A percentile compares a stretch with the other conserved stretches of the same genome.
Conservation (phyloP, 768 basidiomycete genomes). For the Hydnomerulius pinastri region DNA sequence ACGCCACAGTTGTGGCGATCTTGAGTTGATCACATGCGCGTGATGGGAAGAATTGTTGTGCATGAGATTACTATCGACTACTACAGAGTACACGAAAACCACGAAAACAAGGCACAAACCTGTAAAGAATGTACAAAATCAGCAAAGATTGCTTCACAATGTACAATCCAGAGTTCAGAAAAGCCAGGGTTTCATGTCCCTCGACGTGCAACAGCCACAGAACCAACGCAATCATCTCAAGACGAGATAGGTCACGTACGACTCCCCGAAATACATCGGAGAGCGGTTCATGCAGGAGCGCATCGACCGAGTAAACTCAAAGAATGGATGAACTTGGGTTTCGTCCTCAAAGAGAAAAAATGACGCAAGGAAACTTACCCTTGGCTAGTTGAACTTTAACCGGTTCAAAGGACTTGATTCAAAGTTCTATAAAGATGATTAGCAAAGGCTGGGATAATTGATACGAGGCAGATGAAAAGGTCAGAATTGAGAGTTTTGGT, state of each 20-base stretch:
- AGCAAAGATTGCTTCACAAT: too few species aligned
- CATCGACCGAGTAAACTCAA: conserved; percentile 53
- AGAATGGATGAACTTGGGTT: conserved; percentile 85
- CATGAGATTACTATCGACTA: too few species aligned
- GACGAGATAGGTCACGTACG: conserved; percentile 44
- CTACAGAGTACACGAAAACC: too few species aligned
- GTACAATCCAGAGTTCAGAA: conserved; percentile 47
- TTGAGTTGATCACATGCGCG: too few species aligned
- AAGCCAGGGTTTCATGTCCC: conserved; percentile 64
- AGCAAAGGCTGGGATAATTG: not conserved
- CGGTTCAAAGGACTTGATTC: not conserved
- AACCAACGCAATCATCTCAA: conserved; percentile 47
- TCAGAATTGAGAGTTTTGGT: conserved; percentile 57
- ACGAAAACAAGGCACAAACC: too few species aligned
- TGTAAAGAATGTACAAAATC: too few species aligned
- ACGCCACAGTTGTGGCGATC: too few species aligned
- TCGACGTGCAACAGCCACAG: conserved; percentile 31
- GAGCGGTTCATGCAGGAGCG: conserved; percentile 39
- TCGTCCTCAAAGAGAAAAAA: conserved; percentile 45
- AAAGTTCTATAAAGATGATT: conserved; percentile 4
- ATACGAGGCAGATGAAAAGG: conserved; percentile 10
- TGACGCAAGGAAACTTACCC: not conserved
- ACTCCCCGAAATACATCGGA: conserved; percentile 38
- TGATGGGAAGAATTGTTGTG: too few species aligned
- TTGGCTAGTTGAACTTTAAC: too few species aligned